Percentiles rank a stretch among this genome's conserved stretches.
phyloP scores from a whole-genome alignment of 1,139 yeast species.

The Geotrichum reessii region DNA sequence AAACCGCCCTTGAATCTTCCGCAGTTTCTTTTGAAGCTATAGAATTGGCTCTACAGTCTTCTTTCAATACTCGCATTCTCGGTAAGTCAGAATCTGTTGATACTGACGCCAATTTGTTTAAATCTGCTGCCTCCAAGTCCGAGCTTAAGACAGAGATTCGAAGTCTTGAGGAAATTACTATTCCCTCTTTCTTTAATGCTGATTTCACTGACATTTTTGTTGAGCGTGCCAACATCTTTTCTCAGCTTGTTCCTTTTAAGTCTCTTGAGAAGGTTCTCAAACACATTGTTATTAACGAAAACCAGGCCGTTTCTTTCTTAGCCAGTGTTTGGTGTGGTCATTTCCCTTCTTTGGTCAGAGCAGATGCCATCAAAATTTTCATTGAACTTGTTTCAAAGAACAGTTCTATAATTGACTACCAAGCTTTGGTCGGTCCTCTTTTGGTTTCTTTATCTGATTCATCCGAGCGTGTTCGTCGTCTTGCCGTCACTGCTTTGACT shows the following conservation, averaged over 20 bases:
- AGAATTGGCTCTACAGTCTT: conserved; percentile 64
- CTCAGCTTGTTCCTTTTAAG: conserved; percentile 29
- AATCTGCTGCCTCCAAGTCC: conserved; percentile 7
- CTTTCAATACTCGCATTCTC: conserved; percentile 36
- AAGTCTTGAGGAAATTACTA: conserved; percentile 3
- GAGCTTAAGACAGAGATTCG: conserved; percentile 8
- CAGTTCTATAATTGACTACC: conserved; percentile 29
- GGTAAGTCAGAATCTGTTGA: conserved; percentile 6
- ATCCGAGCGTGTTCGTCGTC: conserved; percentile 37
- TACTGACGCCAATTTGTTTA: conserved; percentile 1
- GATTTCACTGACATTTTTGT: conserved; percentile 43
- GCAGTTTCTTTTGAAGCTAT: conserved; percentile 47
- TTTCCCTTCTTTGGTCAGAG: conserved; percentile 31
- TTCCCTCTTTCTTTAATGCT: conserved; percentile 40
- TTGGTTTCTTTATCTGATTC: conserved; percentile 30
- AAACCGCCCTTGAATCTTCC: conserved; percentile 39
- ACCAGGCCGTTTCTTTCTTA: conserved; percentile 29
- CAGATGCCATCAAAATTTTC: conserved; percentile 29
- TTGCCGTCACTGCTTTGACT: conserved; percentile 41
- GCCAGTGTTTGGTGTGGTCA: conserved; percentile 32
- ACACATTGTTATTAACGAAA: conserved; percentile 10
- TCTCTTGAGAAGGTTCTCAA: conserved; percentile 6
- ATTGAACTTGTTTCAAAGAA: conserved; percentile 20
- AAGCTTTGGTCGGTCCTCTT: conserved; percentile 33
- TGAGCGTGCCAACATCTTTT: conserved; percentile 41